Conservation (phyloP, 768 basidiomycete genomes). For the Pleurotus ostreatus region DNA sequence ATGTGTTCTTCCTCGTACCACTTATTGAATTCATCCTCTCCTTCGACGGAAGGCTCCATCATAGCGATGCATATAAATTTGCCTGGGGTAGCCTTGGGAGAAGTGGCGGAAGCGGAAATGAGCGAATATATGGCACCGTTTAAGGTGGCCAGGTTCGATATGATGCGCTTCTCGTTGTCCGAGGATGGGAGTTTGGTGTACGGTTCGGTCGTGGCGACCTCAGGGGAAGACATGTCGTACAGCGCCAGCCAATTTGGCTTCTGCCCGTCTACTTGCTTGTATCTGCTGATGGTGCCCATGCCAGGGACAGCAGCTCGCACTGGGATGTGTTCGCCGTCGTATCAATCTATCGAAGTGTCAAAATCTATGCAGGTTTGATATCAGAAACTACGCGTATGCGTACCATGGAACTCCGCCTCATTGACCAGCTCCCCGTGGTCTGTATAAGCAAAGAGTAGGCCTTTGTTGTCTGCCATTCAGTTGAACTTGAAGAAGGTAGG, state of each 20-base stretch:
- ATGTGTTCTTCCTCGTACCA: slow-evolving; percentile 36
- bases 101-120: slow-evolving; percentile 10
- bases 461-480: not conserved
- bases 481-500: too few species aligned
- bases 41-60: slow-evolving; percentile 15
- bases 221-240: slow-evolving; percentile 23
- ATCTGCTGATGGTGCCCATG: slow-evolving; percentile 23
- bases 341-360: slow-evolving; percentile 23
- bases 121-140: slow-evolving; percentile 23
- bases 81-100: slow-evolving; percentile 15
- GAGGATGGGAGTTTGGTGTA: slow-evolving; percentile 20
- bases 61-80: slow-evolving; percentile 21
- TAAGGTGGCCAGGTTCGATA: slow-evolving; percentile 19
- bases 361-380: not conserved
- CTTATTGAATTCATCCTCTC: slow-evolving; percentile 27
- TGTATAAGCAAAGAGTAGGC: slow-evolving; percentile 27
- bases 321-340: slow-evolving; percentile 28
- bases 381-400: not conserved
- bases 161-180: slow-evolving; percentile 20
- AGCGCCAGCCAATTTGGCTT: slow-evolving; percentile 26
- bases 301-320: slow-evolving; percentile 23
- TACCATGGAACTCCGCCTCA: slow-evolving; percentile 26
- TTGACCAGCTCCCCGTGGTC: slow-evolving; percentile 22
- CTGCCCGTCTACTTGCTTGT: slow-evolving; percentile 20
- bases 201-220: slow-evolving; percentile 17